Evolutionary conservation across 164 flowering plant species (phyloP).

Genomic region (Taxillus chinensis): DNA sequence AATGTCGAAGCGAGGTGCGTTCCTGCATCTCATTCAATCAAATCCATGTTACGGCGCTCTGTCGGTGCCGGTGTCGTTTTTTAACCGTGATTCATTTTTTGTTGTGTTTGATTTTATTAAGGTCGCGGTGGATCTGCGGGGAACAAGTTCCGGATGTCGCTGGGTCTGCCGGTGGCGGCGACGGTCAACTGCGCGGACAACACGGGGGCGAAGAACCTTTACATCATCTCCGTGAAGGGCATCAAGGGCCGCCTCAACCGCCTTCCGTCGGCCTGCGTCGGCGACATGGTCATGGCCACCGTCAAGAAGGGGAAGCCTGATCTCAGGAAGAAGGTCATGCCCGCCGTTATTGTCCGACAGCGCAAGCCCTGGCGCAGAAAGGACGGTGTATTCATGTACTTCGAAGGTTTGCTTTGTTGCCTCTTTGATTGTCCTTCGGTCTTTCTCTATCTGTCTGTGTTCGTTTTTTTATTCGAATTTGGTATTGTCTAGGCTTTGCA

Average conservation of each 20-base stretch:
- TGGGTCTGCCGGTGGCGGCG: constrained; percentile 4
- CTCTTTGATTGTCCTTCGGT: too few species aligned
- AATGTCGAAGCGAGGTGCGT: not conserved
- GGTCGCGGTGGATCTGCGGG: constrained; percentile 1
- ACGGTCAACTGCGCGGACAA: constrained; percentile 1
- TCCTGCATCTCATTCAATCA: too few species aligned
- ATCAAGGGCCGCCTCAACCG: not conserved
- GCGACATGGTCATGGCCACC: constrained; percentile 3
- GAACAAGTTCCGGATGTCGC: constrained; percentile 3
- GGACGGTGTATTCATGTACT: constrained; percentile 3
- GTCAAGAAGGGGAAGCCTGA: constrained; percentile 2
- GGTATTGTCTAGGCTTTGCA: too few species aligned
- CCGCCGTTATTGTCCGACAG: not conserved
- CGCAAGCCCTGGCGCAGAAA: constrained; percentile 6
- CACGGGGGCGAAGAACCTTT: constrained; percentile 2
- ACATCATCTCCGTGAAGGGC: not conserved
- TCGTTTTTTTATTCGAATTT: too few species aligned
- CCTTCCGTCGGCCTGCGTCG: constrained; percentile 2
- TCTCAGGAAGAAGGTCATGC: constrained; percentile 5
- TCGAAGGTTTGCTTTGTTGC: not conserved
- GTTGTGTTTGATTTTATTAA: too few species aligned
- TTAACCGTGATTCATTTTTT: too few species aligned
- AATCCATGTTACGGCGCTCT: too few species aligned
- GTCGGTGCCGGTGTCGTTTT: too few species aligned
- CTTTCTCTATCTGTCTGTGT: too few species aligned